phyloP scores from a whole-genome alignment of 2,329 filamentous ascomycete species.

The Cercospora zeae-maydis region DNA sequence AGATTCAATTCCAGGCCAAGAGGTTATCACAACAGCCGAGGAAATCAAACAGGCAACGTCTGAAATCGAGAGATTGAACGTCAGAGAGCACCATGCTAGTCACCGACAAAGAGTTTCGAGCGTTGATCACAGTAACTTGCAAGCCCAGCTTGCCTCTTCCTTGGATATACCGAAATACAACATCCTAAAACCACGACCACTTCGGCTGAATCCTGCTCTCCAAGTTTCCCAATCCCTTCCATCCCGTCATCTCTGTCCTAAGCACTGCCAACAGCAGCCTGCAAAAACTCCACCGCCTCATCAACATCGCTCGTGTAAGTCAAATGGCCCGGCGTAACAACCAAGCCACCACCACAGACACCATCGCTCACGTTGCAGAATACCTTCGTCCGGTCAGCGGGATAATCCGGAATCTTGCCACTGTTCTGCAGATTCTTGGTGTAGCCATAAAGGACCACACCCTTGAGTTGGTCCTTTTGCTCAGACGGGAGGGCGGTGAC shows the following conservation, averaged over 20 bases:
- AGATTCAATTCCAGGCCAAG: too few species aligned
- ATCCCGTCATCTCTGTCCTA: not conserved
- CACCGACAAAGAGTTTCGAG: not conserved
- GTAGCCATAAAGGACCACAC: conserved; percentile 42
- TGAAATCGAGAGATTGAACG: not conserved
- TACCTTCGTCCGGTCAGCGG: conserved; percentile 34
- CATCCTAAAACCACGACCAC: not conserved
- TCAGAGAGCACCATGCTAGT: not conserved
- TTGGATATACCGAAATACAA: not conserved
- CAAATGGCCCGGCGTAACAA: conserved; percentile 36
- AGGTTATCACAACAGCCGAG: too few species aligned
- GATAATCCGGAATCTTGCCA: conserved; percentile 37
- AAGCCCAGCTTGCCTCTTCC: not conserved
- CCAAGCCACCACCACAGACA: conserved; percentile 38
- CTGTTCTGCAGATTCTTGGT: conserved; percentile 40
- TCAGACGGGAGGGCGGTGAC: conserved; percentile 33
- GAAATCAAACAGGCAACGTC: not conserved
- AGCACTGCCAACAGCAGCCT: not conserved
- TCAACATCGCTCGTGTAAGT: conserved; percentile 28
- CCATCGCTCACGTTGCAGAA: conserved; percentile 37
- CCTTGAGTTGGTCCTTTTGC: conserved; percentile 34
- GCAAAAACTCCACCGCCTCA: conserved; percentile 17
- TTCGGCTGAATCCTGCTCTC: not conserved
- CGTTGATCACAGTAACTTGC: not conserved
- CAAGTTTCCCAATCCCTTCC: not conserved